Evolutionary conservation across 768 basidiomycete species (phyloP), one percentile per base, ranked within the genome.

Genomic region (Epithele typhae): DNA sequence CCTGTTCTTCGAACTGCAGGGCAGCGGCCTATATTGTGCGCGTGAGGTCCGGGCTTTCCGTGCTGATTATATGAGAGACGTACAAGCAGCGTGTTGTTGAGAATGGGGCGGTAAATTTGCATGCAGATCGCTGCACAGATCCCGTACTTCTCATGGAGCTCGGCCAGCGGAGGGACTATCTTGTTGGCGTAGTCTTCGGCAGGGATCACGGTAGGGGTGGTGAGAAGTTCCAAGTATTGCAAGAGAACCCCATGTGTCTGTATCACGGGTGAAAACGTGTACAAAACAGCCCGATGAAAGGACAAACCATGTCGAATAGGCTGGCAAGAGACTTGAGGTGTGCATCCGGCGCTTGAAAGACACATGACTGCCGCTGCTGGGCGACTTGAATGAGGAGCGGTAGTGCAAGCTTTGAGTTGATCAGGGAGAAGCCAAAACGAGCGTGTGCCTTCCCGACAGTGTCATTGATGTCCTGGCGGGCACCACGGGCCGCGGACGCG

Each of bases 341-440:
- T 4, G 86, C 79, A 59, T 89, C 81, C 4, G 75, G 72, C 4
- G 82, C 82, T 53, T 73, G 79, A 60, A 79, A 89, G 2, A 93
- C 81, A 54, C 89, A 93, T 5, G 83, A 78, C 61, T 94, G 86
- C 10, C 93, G 81, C 59, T 93, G 90, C 64, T 94, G 89, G 5
- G 93, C 92, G 40, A 97, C 81, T 58, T 92, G 89, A 37, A 98
- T 80, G 38, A 98, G 81, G 23, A 98, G 78, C 3, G 94, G 92
- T 32, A 93, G 65, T n/a, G 89, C 87, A 25, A 97, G 68, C 3
- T 73, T 73, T 1, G 85, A 81, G 45, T 88, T 84, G 41, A 89
- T 57, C 25, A 90, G 62, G 19, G 71, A 72, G 57, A 74, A 79
- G 12, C 84, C 85, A 5, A 91, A 69, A 42, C 87, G 70, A 46